These are phyloP conservation scores for Eruca vesicaria DNA, from an alignment of 441 rosid genomes.

Conservation along the genomic window DNA sequence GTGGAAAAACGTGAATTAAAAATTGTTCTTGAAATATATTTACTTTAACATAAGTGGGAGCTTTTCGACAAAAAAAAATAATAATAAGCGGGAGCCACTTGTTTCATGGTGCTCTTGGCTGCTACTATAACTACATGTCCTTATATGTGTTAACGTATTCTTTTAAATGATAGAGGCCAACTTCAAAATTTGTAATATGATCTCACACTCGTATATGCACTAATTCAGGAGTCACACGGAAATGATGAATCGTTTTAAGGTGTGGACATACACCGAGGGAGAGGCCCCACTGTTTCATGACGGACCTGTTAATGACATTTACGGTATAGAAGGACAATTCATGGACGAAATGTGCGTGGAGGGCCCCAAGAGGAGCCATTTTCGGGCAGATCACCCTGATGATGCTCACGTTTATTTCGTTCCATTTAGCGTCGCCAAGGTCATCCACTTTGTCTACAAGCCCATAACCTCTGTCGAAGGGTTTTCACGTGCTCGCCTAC, in stretches of 20 bases:
- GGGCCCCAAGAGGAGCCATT: constrained; percentile 29
- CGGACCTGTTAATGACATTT: constrained; percentile 54
- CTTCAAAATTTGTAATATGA: neutral
- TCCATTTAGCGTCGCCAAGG: constrained; percentile 54
- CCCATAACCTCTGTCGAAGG: constrained; percentile 41
- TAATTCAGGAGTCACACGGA: constrained; percentile 55
- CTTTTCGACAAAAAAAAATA: too few species aligned
- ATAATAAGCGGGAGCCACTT: neutral
- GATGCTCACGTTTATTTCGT: constrained; percentile 59
- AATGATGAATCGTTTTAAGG: constrained; percentile 61
- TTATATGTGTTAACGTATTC: neutral
- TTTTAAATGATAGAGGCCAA: neutral
- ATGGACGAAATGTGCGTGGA: constrained; percentile 50
- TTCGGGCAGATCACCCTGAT: constrained; percentile 47
- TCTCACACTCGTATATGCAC: neutral
- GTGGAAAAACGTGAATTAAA: neutral
- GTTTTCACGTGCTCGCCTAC: constrained; percentile 37
- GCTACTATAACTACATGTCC: neutral
- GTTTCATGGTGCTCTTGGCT: neutral
- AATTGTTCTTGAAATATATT: neutral
- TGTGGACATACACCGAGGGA: constrained; percentile 62
- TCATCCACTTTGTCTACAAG: constrained; percentile 43
- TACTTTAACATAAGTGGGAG: too few species aligned
- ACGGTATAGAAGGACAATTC: constrained; percentile 72
- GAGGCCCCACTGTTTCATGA: constrained; percentile 52